Evolutionary conservation across 768 basidiomycete genomes (phyloP).

Genomic region (Naganishia randhawae): DNA sequence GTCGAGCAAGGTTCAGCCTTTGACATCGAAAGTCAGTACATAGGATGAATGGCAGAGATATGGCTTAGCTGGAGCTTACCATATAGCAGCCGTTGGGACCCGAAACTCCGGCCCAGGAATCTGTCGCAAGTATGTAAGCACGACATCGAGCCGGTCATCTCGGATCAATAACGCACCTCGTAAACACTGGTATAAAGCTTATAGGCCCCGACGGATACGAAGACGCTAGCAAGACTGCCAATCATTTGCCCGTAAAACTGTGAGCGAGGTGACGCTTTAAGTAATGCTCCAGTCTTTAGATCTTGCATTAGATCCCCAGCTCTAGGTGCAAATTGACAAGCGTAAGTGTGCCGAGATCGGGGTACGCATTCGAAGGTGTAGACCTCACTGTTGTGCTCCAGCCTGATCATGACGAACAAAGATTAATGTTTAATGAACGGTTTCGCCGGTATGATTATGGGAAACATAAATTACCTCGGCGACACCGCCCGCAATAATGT

Average conservation of each 20-base stretch:
- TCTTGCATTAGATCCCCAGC: slow-evolving; percentile 99
- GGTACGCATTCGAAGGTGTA: not conserved
- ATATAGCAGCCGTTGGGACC: slow-evolving; percentile 91
- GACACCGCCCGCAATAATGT: slow-evolving; percentile 95
- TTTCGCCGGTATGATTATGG: slow-evolving; percentile 25
- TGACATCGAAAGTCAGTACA: slow-evolving; percentile 41
- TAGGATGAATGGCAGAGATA: no score
- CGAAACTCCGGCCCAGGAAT: slow-evolving; percentile 95
- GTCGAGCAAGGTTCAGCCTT: slow-evolving; percentile 53
- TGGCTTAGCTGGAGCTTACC: slow-evolving; percentile 57
- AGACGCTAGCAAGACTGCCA: slow-evolving; percentile 78
- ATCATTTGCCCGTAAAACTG: slow-evolving; percentile 90
- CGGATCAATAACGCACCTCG: slow-evolving; percentile 38
- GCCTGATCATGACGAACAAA: slow-evolving; percentile 54
- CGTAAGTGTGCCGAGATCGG: not conserved
- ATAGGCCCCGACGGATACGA: slow-evolving; percentile 84
- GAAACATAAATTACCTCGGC: slow-evolving; percentile 56
- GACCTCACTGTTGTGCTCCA: slow-evolving; percentile 80
- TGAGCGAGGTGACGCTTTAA: slow-evolving; percentile 82
- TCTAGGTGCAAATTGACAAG: slow-evolving; percentile 51
- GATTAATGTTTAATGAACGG: not conserved
- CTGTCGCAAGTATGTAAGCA: not conserved
- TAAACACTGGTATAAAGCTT: slow-evolving; percentile 82
- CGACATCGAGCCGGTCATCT: not conserved
- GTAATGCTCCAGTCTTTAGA: slow-evolving; percentile 91